A percentile compares a stretch with the other conserved stretches of the same genome.
phyloP scores from a whole-genome alignment of 148 eudicot species.

The Chenopodium quinoa region DNA sequence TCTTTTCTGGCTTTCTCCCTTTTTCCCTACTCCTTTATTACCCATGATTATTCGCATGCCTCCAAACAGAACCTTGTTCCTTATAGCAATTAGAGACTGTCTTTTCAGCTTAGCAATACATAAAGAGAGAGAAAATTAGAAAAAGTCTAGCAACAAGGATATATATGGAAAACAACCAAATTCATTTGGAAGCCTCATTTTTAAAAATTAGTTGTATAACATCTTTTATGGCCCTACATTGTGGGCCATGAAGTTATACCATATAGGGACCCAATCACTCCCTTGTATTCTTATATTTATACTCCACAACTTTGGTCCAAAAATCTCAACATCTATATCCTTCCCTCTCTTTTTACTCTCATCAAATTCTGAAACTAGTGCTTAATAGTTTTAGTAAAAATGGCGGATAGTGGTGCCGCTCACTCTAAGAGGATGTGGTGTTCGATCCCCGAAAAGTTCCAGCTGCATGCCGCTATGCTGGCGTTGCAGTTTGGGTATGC shows the following conservation, averaged over 20 bases:
- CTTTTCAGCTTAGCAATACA: slow-evolving; percentile 22
- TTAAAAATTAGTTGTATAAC: slow-evolving; percentile 2
- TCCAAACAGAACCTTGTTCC: slow-evolving; percentile 44
- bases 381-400: slow-evolving; percentile 20
- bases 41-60: slow-evolving; percentile 64
- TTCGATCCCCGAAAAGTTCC: slow-evolving; percentile 73
- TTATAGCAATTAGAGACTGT: slow-evolving; percentile 45
- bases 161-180: slow-evolving; percentile 55
- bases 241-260: slow-evolving; percentile 30
- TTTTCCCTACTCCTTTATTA: slow-evolving; percentile 21
- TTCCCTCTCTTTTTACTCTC: background rate
- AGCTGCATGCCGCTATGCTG: slow-evolving; percentile 82
- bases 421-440: slow-evolving; percentile 48
- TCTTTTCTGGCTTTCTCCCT: background rate
- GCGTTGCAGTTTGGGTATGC: slow-evolving; percentile 91
- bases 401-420: slow-evolving; percentile 58
- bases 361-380: background rate
- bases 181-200: slow-evolving; percentile 14
- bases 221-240: slow-evolving; percentile 26
- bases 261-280: slow-evolving; percentile 22
- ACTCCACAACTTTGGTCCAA: slow-evolving; percentile 36
- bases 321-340: slow-evolving; percentile 27
- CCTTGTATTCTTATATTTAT: slow-evolving; percentile 50
- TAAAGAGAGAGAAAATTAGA: background rate
- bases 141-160: slow-evolving; percentile 10